Evolutionary conservation across 176 grass and related monocot genomes (phyloP).

Genomic region (Oryza glaberrima): DNA sequence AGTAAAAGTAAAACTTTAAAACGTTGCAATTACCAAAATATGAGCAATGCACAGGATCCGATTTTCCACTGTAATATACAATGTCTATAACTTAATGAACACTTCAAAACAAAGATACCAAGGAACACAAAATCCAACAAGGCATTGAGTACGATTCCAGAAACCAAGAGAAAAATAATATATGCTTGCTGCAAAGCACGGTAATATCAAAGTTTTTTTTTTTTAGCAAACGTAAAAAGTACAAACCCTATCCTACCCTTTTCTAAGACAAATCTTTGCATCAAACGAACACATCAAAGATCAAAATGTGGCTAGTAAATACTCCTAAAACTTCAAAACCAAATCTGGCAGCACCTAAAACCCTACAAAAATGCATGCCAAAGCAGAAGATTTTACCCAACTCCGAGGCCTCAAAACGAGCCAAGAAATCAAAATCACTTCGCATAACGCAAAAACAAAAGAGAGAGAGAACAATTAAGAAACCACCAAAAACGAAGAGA

Average conservation of each 20-base stretch:
- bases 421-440: slow-evolving; percentile 30
- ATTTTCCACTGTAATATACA: neutral
- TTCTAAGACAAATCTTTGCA: neutral
- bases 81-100: neutral
- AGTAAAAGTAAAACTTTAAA: neutral
- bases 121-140: neutral
- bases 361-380: slow-evolving; percentile 1
- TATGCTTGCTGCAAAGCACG: slow-evolving; percentile 5
- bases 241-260: neutral
- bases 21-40: neutral
- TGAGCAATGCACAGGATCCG: neutral
- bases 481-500: neutral
- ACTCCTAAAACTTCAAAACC: slow-evolving; percentile 31
- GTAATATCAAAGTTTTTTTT: neutral
- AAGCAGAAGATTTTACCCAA: neutral
- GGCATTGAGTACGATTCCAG: neutral
- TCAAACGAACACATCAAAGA: neutral
- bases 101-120: neutral
- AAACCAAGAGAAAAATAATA: slow-evolving; percentile 22
- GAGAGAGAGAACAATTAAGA: neutral
- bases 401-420: slow-evolving; percentile 14
- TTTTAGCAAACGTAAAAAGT: neutral
- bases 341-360: neutral
- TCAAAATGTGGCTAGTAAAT: neutral
- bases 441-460: neutral